Evolutionary conservation across 345 rosid species (phyloP).

Genomic region (Citrus medica): DNA sequence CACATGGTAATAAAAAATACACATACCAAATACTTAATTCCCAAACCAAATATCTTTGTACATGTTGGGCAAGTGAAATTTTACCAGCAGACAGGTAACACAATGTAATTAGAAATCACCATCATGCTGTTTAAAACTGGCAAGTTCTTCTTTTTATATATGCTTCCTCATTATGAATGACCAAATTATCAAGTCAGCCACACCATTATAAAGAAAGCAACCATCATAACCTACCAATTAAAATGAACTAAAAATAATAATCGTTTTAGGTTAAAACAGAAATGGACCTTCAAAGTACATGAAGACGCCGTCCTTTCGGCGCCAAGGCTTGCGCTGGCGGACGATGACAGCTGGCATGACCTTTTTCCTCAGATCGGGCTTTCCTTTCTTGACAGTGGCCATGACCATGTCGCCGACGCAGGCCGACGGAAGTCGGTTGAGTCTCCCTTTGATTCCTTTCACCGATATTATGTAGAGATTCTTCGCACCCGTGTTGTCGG

Average conservation of each 20-base stretch:
- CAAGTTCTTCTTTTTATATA: background rate
- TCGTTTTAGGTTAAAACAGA: background rate
- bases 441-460: conserved; percentile 92
- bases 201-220: conserved; percentile 20
- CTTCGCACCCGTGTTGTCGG: conserved; percentile 77
- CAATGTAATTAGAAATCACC: conserved; percentile 16
- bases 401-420: conserved; percentile 97
- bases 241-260: background rate
- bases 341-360: conserved; percentile 96
- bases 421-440: conserved; percentile 86
- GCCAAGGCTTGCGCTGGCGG: conserved; percentile 95
- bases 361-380: conserved; percentile 92
- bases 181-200: background rate
- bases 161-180: conserved; percentile 24
- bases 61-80: background rate
- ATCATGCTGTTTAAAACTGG: conserved; percentile 35
- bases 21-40: background rate
- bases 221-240: background rate
- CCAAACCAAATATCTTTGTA: background rate
- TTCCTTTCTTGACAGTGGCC: conserved; percentile 98
- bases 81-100: conserved; percentile 36
- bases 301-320: conserved; percentile 96
- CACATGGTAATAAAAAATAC: background rate
- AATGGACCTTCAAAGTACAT: conserved; percentile 90
- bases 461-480: conserved; percentile 91